Percentiles rank a stretch among this genome's conserved stretches.
phyloP scores from a whole-genome alignment of 2,329 filamentous ascomycete genomes.

The Cercospora berteroae region DNA sequence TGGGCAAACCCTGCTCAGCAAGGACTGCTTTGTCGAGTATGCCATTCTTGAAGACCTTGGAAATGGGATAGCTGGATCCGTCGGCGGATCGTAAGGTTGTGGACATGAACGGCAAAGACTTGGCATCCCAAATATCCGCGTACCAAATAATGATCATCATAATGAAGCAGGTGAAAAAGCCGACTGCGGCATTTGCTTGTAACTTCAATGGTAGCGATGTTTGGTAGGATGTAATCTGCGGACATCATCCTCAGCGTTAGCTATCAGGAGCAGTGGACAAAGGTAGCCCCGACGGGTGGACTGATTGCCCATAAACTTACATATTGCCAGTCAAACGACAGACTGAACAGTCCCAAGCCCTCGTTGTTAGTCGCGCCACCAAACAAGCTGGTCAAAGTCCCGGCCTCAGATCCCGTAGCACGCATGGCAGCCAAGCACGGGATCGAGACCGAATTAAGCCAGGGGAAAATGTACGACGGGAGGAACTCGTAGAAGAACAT shows the following conservation, averaged over 20 bases:
- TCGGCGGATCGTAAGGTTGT: constrained; percentile 45
- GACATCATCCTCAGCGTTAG: background rate
- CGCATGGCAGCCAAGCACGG: constrained; percentile 56
- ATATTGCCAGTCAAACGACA: constrained; percentile 57
- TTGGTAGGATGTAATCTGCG: constrained; percentile 53
- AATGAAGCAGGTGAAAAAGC: constrained; percentile 51
- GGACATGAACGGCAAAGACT: constrained; percentile 56
- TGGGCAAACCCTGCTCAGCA: constrained; percentile 47
- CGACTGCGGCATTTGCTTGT: constrained; percentile 45
- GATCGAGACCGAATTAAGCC: constrained; percentile 56
- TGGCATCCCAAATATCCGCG: constrained; percentile 49
- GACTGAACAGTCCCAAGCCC: constrained; percentile 50
- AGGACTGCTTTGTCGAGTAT: constrained; percentile 47
- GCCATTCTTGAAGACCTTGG: constrained; percentile 43
- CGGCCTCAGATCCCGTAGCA: constrained; percentile 48
- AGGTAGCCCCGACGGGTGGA: background rate
- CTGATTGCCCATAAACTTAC: background rate
- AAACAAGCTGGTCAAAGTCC: constrained; percentile 50
- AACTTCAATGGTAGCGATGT: constrained; percentile 55
- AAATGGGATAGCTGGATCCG: constrained; percentile 42
- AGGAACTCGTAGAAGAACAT: constrained; percentile 56
- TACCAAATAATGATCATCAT: constrained; percentile 56
- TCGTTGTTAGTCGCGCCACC: constrained; percentile 55
- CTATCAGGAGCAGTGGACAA: background rate
- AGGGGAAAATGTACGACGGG: constrained; percentile 56